These are phyloP conservation scores for Corylus americana DNA, from an alignment of 306 rosid species.

Conservation along the genomic window DNA sequence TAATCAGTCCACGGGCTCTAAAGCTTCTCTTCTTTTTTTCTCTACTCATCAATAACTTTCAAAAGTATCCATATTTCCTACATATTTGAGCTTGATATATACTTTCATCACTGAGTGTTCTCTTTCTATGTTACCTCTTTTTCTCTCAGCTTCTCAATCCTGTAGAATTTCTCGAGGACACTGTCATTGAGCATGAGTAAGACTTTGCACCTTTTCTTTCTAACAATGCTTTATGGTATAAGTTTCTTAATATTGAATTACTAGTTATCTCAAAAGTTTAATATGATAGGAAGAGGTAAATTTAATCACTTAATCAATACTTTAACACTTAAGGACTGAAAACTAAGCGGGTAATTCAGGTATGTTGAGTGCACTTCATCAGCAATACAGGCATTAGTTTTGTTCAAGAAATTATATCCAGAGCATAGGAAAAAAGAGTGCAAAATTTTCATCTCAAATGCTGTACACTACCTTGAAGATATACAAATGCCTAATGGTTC, in stretches of 20 bases:
- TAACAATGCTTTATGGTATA: too few species aligned
- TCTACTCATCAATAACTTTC: too few species aligned
- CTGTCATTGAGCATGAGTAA: conserved; percentile 45
- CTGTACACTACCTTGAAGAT: conserved; percentile 38
- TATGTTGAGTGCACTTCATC: conserved; percentile 54
- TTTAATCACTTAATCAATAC: too few species aligned
- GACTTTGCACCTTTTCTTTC: too few species aligned
- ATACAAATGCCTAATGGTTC: conserved; percentile 40
- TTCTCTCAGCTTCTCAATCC: conserved; percentile 41
- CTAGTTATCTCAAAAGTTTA: too few species aligned
- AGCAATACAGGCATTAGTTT: conserved; percentile 35
- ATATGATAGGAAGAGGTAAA: too few species aligned
- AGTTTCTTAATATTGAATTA: too few species aligned
- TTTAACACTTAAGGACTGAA: too few species aligned
- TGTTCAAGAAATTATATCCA: conserved; percentile 31
- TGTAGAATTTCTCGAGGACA: conserved; percentile 32
- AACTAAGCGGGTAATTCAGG: too few species aligned
- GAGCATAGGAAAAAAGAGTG: conserved; percentile 37
- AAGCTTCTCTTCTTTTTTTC: too few species aligned
- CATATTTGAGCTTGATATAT: background rate
- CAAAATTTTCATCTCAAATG: conserved; percentile 26
- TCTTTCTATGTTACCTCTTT: background rate
- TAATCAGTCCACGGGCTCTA: too few species aligned
- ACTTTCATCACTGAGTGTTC: background rate
- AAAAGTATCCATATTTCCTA: too few species aligned